Conservation (phyloP, 257 asterid species). For the Penstemon newberryi region DNA sequence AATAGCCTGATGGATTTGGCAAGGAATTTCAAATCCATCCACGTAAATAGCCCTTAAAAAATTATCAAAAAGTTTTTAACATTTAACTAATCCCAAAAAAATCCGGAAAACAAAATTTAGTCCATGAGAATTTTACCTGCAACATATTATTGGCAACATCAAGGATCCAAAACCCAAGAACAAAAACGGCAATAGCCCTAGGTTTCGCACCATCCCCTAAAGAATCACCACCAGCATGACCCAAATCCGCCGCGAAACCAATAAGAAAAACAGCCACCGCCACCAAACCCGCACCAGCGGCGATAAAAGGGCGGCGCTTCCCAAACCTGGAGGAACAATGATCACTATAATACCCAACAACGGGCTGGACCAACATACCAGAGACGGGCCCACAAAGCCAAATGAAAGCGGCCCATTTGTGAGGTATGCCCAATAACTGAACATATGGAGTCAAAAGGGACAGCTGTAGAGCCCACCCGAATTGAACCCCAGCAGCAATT, state of each 20-base stretch:
- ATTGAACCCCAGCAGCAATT: slow-evolving; percentile 88
- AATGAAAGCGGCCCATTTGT: slow-evolving; percentile 64
- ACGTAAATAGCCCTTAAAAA: too few species aligned
- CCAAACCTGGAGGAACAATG: slow-evolving; percentile 70
- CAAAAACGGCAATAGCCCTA: slow-evolving; percentile 72
- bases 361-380: slow-evolving; percentile 86
- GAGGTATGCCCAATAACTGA: slow-evolving; percentile 84
- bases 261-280: slow-evolving; percentile 69
- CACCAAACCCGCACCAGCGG: slow-evolving; percentile 70
- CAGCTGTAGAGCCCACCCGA: slow-evolving; percentile 95
- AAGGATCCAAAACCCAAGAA: slow-evolving; percentile 86
- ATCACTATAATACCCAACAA: slow-evolving; percentile 90
- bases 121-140: slow-evolving; percentile 47
- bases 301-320: slow-evolving; percentile 81
- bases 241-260: slow-evolving; percentile 86
- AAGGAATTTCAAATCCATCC: too few species aligned
- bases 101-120: too few species aligned
- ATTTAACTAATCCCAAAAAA: too few species aligned
- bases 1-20: too few species aligned
- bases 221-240: slow-evolving; percentile 66
- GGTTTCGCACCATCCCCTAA: slow-evolving; percentile 47
- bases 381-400: slow-evolving; percentile 95
- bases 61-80: too few species aligned
- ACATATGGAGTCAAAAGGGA: slow-evolving; percentile 88
- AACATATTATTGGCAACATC: slow-evolving; percentile 88